Conservation (phyloP, 371 early-diverging fungal species). For the Nematocida sp. region DNA sequence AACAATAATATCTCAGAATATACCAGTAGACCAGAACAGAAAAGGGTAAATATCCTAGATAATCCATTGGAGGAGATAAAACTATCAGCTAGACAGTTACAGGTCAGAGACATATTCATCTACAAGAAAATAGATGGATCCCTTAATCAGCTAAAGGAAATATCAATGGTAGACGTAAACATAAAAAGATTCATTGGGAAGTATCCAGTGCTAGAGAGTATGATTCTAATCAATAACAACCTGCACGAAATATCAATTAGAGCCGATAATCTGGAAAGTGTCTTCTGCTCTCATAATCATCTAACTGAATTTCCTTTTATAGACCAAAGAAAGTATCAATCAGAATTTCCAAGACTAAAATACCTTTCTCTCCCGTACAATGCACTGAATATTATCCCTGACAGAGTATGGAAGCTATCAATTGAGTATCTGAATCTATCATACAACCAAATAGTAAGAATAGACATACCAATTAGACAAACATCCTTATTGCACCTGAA, state of each 20-base stretch:
- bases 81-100: background rate
- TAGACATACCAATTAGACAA: slow-evolving; percentile 22
- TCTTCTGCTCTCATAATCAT: slow-evolving; percentile 29
- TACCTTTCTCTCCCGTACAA: slow-evolving; percentile 46
- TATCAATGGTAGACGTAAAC: slow-evolving; percentile 37
- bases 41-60: slow-evolving; percentile 25
- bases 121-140: background rate
- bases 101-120: slow-evolving; percentile 14
- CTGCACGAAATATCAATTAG: slow-evolving; percentile 16
- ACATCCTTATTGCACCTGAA: slow-evolving; percentile 26
- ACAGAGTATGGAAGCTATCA: slow-evolving; percentile 33
- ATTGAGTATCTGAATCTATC: slow-evolving; percentile 36
- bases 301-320: slow-evolving; percentile 39
- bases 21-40: slow-evolving; percentile 9
- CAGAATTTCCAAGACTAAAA: background rate
- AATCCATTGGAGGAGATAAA: slow-evolving; percentile 29
- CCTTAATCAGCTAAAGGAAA: background rate
- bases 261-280: slow-evolving; percentile 24
- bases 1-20: slow-evolving; percentile 31
- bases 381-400: slow-evolving; percentile 30
- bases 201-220: slow-evolving; percentile 21
- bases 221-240: slow-evolving; percentile 33
- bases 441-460: slow-evolving; percentile 36
- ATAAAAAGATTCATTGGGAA: slow-evolving; percentile 37
- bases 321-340: slow-evolving; percentile 9